Evolutionary conservation across 177 flowering plant species (phyloP).

Genomic region (Vitis hybrid): DNA sequence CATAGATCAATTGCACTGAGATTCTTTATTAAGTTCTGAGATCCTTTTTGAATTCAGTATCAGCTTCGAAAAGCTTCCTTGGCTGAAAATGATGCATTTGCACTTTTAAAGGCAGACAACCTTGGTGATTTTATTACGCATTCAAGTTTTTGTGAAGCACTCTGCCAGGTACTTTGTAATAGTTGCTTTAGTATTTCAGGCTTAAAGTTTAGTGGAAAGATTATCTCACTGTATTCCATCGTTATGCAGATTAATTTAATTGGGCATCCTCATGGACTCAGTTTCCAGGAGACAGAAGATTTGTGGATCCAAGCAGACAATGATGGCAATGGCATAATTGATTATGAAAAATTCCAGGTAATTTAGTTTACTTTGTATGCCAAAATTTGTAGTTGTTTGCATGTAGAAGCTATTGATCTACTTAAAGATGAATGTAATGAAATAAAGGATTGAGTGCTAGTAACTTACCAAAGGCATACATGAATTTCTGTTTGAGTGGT

Average conservation of each 20-base stretch:
- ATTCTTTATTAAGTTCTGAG: background rate
- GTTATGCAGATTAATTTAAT: slow-evolving; percentile 63
- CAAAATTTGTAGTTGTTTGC: too few relatives aligned
- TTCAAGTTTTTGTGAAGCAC: slow-evolving; percentile 78
- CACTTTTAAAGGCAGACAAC: slow-evolving; percentile 72
- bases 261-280: slow-evolving; percentile 72
- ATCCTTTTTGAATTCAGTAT: slow-evolving; percentile 48
- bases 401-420: too few relatives aligned
- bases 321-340: slow-evolving; percentile 74
- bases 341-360: slow-evolving; percentile 84
- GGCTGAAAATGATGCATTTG: slow-evolving; percentile 77
- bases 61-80: slow-evolving; percentile 68
- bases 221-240: slow-evolving; percentile 5
- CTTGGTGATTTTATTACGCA: slow-evolving; percentile 66
- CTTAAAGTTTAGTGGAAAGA: background rate
- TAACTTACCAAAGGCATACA: too few relatives aligned
- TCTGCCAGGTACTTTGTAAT: slow-evolving; percentile 56
- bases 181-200: background rate
- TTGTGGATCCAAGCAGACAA: slow-evolving; percentile 82
- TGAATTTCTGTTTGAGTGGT: too few relatives aligned
- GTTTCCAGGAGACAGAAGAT: slow-evolving; percentile 61
- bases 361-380: background rate
- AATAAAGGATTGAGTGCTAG: too few relatives aligned
- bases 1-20: too few relatives aligned
- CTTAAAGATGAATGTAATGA: too few relatives aligned